Evolutionary conservation across 306 rosid species (phyloP), one percentile per base, ranked within the genome.

Genomic region (Coriaria nepalensis): DNA sequence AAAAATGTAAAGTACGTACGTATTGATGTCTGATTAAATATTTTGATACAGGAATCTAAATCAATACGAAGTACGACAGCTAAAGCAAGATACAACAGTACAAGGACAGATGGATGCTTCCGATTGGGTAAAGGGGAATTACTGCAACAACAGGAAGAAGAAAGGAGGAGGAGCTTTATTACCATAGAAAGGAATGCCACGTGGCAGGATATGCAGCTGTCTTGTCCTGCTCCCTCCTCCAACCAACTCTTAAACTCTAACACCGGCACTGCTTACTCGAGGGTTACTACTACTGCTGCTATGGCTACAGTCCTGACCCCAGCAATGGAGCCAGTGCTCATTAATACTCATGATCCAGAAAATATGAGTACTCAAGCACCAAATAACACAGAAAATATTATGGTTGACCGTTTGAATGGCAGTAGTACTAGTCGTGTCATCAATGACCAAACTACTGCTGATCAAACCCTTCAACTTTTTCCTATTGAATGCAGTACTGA

Each of bases 121-220:
- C 95, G 66, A 73, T 75, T 85, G 71, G 76, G 67, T 47, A 79
- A 75, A 40, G 77, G 61, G 53, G 77, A 72, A 68, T 69, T 74
- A 66, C 82, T 20, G 3, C 29, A 20, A 20, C 29, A 20, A 3
- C 2, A 20, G 29, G 29, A 20, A 20, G 29, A 20, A 20, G n/a
- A 71, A 32, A 77, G 72, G 36, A 70, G 72, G 65, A 72, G 68
- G 11, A 83, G 62, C 73, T 74, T 77, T 45, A 20, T 20, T 20
- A 20, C 29, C 3, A 64, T 56, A 38, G 86, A 77, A 73, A 75
- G 75, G 87, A 85, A 80, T 85, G 93, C 87, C 93, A 85, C 82
- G 69, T 81, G 92, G 93, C 95, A 81, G 8, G 68, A 61, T 75
- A 80, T 78, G 79, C 84, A 75, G 65, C 45, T 68, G 60, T 63